phyloP scores from a whole-genome alignment of 352 stramenopile genomes.

The Phytopythium helicoides region DNA sequence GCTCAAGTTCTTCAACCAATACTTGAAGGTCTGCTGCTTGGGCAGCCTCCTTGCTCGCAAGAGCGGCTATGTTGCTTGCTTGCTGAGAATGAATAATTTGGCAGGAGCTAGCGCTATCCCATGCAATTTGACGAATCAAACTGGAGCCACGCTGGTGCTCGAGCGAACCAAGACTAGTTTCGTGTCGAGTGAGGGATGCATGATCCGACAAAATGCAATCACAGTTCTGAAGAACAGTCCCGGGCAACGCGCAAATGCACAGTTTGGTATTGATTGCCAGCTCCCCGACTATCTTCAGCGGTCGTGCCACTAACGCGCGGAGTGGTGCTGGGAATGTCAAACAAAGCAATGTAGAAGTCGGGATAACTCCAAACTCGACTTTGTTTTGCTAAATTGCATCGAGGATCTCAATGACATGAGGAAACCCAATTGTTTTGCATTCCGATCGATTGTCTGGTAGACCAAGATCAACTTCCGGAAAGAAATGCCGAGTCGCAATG shows the following conservation, averaged over 20 bases:
- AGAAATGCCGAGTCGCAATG: not conserved
- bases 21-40: not conserved
- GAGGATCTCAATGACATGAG: not conserved
- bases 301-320: not conserved
- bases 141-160: not conserved
- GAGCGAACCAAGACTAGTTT: not conserved
- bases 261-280: not conserved
- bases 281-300: slow-evolving; percentile 1
- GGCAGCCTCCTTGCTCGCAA: slow-evolving; percentile 1
- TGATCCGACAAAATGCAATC: slow-evolving; percentile 2
- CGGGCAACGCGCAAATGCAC: slow-evolving; percentile 2
- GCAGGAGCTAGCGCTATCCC: not conserved
- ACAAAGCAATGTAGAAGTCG: not conserved
- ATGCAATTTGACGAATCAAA: not conserved
- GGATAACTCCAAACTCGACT: slow-evolving; percentile 3
- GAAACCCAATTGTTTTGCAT: not conserved
- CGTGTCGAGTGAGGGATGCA: not conserved
- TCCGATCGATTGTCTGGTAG: not conserved
- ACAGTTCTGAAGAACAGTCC: not conserved
- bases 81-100: not conserved
- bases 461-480: not conserved
- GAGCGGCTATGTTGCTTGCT: not conserved
- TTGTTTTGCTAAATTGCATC: not conserved
- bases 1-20: not conserved
- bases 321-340: not conserved